Conservation (phyloP, 2,329 filamentous ascomycete species). For the Pseudogymnoascus sp. region DNA sequence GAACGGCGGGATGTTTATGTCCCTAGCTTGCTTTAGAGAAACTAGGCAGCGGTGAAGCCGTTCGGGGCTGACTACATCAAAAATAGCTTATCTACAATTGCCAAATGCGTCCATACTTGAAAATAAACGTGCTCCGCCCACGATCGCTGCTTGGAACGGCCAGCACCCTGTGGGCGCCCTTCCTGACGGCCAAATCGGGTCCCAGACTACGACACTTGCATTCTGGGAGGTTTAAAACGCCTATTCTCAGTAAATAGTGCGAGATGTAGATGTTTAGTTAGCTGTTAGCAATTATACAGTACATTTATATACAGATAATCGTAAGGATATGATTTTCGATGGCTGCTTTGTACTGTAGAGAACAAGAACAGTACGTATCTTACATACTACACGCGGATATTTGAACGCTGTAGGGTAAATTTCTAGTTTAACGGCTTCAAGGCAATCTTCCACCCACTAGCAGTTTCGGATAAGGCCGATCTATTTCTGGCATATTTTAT, state of each 20-base stretch:
- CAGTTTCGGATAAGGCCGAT: constrained; percentile 1
- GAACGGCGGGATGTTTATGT: neutral
- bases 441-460: neutral
- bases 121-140: neutral
- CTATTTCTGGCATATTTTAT: constrained; percentile 4
- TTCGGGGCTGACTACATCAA: neutral
- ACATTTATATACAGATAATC: neutral
- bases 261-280: neutral
- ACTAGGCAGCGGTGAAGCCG: neutral
- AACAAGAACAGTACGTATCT: neutral
- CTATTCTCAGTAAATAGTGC: neutral
- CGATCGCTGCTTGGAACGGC: neutral
- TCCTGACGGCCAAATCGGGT: neutral
- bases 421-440: constrained; percentile 9
- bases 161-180: neutral
- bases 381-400: neutral
- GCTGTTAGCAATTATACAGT: neutral
- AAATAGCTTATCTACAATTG: constrained; percentile 3
- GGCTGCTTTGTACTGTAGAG: neutral
- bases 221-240: neutral
- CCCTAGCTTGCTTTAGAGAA: neutral
- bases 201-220: neutral
- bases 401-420: neutral
- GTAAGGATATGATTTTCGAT: neutral
- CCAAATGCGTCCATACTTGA: neutral